These are phyloP conservation scores for Fraxinus paxiana DNA, from an alignment of 305 asterid genomes.

Conservation along the genomic window DNA sequence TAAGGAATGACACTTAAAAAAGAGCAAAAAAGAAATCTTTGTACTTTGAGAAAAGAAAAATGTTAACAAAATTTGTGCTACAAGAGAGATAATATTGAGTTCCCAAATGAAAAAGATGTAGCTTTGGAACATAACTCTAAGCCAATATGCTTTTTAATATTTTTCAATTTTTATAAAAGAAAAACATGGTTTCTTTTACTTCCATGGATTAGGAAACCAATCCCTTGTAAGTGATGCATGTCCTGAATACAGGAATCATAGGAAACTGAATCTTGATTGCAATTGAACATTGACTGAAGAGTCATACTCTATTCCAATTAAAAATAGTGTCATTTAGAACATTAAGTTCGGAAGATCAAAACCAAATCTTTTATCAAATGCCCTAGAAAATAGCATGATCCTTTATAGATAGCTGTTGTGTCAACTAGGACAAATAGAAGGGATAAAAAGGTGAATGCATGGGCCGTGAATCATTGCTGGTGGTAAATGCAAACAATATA, in stretches of 20 bases:
- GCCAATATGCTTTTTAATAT: neutral
- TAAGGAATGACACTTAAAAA: neutral
- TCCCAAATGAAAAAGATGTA: neutral
- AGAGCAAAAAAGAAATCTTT: neutral
- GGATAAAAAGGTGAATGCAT: neutral
- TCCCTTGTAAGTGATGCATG: neutral
- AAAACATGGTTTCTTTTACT: neutral
- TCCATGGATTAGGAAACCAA: neutral
- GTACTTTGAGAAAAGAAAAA: neutral
- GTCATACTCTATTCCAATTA: neutral
- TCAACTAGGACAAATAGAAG: neutral
- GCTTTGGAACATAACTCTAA: neutral
- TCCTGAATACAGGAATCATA: neutral
- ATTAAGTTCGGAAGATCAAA: neutral
- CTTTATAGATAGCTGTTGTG: neutral
- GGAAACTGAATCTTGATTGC: neutral
- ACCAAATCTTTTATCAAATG: neutral
- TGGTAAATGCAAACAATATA: neutral
- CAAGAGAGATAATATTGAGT: neutral
- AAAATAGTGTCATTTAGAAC: neutral
- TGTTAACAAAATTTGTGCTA: neutral
- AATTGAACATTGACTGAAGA: neutral
- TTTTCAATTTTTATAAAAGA: neutral
- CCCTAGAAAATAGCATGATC: neutral
- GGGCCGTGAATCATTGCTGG: neutral